phyloP scores from a whole-genome alignment of 2,329 filamentous ascomycete genomes.

The Didymella exigua region DNA sequence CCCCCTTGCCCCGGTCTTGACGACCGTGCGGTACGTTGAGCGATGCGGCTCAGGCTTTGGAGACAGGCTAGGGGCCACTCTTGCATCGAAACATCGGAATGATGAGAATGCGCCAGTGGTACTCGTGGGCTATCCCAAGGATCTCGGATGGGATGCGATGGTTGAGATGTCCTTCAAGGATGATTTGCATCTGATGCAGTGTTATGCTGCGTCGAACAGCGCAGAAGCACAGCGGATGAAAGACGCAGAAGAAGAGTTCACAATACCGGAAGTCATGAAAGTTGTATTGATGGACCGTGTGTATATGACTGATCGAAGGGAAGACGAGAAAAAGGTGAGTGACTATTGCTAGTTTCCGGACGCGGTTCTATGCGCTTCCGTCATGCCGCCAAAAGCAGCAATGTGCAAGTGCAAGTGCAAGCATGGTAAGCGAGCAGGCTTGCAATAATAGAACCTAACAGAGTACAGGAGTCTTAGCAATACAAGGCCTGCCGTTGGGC shows the following conservation, averaged over 20 bases:
- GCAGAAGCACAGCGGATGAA: constrained; percentile 22
- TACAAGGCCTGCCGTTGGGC: background rate
- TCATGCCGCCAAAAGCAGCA: background rate
- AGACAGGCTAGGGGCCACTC: constrained; percentile 25
- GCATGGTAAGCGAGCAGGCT: background rate
- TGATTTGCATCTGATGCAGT: constrained; percentile 32
- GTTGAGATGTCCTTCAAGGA: constrained; percentile 30
- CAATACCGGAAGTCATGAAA: constrained; percentile 12
- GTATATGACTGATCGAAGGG: background rate
- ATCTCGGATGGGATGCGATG: constrained; percentile 29
- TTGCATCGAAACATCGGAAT: constrained; percentile 17
- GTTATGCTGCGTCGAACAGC: constrained; percentile 23
- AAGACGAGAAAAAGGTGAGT: background rate
- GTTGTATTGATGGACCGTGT: constrained; percentile 4
- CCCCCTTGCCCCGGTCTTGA: constrained; percentile 12
- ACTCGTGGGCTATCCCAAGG: constrained; percentile 25
- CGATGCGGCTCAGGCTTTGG: constrained; percentile 25
- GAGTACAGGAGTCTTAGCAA: background rate
- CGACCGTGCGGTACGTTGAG: constrained; percentile 19
- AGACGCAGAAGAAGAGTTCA: constrained; percentile 31
- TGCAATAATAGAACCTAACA: background rate
- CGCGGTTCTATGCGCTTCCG: background rate
- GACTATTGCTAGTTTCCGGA: background rate
- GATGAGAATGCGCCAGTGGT: constrained; percentile 24
- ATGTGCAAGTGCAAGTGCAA: background rate